A percentile compares a stretch with the other conserved stretches of the same genome.
phyloP scores from a whole-genome alignment of 108 stramenopile genomes.

The Pseudonitzschia delicatissima region DNA sequence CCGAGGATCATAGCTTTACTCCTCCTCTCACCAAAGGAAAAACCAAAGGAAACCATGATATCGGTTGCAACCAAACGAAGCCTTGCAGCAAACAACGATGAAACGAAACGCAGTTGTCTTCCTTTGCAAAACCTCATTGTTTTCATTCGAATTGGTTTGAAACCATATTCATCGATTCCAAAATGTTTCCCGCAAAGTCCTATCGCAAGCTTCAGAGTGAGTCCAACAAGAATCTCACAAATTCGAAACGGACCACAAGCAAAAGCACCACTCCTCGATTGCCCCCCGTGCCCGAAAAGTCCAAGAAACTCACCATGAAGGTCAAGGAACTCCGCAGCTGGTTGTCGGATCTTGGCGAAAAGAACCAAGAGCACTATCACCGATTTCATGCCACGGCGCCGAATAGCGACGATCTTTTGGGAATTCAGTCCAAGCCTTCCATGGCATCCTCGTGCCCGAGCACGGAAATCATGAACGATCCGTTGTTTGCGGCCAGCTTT shows the following conservation, averaged over 20 bases:
- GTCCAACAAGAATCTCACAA: background rate
- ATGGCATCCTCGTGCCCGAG: slow-evolving; percentile 16
- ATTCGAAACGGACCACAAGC: background rate
- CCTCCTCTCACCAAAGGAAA: too few relatives aligned
- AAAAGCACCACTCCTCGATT: background rate
- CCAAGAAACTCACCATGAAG: slow-evolving; percentile 18
- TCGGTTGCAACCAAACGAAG: too few relatives aligned
- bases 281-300: too few relatives aligned
- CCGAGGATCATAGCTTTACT: too few relatives aligned
- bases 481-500: too few relatives aligned
- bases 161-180: too few relatives aligned
- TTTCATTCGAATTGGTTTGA: too few relatives aligned
- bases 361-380: slow-evolving; percentile 19
- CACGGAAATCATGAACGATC: background rate
- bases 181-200: background rate
- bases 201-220: background rate
- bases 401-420: background rate
- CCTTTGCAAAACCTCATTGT: too few relatives aligned
- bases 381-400: background rate
- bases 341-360: slow-evolving; percentile 26
- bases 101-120: too few relatives aligned
- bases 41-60: too few relatives aligned
- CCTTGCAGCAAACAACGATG: too few relatives aligned
- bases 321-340: slow-evolving; percentile 35
- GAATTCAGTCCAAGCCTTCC: slow-evolving; percentile 6